A percentile compares a stretch with the other conserved stretches of the same genome.
Conservation (phyloP, 1,284 basidiomycete species). For the Cystobasidiaceae sp. region DNA sequence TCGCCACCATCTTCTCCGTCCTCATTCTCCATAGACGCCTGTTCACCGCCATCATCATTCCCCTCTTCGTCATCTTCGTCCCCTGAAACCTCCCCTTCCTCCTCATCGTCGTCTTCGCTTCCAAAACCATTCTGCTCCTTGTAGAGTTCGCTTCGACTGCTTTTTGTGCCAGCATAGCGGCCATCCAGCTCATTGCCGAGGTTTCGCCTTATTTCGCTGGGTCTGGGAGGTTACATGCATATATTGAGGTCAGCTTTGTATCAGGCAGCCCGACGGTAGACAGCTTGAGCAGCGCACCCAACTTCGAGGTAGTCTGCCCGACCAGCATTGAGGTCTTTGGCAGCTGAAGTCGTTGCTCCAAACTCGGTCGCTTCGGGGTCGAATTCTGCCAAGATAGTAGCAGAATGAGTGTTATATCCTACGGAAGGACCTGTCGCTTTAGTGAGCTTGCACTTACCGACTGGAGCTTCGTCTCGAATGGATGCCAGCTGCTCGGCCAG, state of each 20-base stretch:
- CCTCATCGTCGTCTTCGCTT: conserved; percentile 60
- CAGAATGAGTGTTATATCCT: conserved; percentile 5
- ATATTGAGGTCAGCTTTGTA: too few relatives aligned
- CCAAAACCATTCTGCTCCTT: conserved; percentile 39
- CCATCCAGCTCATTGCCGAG: conserved; percentile 50
- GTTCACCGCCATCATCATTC: too few relatives aligned
- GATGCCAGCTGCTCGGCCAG: conserved; percentile 76
- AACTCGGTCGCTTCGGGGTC: conserved; percentile 66
- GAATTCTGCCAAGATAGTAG: conserved; percentile 57
- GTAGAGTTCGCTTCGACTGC: conserved; percentile 58
- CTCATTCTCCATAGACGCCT: conserved; percentile 42
- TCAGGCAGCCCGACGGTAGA: too few relatives aligned
- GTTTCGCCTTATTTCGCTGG: conserved; percentile 60
- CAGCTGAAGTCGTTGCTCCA: conserved; percentile 44
- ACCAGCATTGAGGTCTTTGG: conserved; percentile 48
- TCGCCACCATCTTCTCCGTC: conserved; percentile 11
- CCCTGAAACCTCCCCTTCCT: too few relatives aligned
- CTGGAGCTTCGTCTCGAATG: conserved; percentile 64
- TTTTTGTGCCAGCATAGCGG: conserved; percentile 68
- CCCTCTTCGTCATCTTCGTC: too few relatives aligned
- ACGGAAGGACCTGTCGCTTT: too few relatives aligned
- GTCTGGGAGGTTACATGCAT: too few relatives aligned
- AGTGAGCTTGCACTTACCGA: conserved; percentile 52
- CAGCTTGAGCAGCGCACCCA: too few relatives aligned
- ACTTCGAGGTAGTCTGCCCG: conserved; percentile 77